Base-by-base conservation (phyloP, 2,329 filamentous ascomycete genomes). In the Aureobasidium sp. region DNA sequence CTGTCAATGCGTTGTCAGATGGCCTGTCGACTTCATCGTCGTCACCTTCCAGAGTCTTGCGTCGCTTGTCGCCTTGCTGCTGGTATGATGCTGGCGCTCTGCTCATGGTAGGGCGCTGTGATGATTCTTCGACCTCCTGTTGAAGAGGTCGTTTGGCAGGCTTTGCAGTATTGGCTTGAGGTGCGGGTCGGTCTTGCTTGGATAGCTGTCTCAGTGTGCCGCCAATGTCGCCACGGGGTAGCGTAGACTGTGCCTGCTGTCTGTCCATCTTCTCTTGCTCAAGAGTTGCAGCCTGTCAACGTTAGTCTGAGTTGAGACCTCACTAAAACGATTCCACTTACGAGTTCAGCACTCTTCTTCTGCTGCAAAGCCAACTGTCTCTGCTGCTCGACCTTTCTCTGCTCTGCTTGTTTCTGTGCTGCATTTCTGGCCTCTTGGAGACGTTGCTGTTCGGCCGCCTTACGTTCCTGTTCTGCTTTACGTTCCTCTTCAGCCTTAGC, bases 61-160 rank as follows among this genome's bases (percentile, higher is more conserved):
- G 84, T 62, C 91, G 84, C 78, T 96, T 97, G 26, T 83, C 80
- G 58, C 96, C 90, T 66, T 83, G 77, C 70, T 89, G 84, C 67
- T 89, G 87, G 10, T 72, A 77, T 4, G 74, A 72, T 20, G 75
- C 68, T 34, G 68, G 69, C 29, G 83, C 79, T n/a, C 84, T 80
- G 17, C 82, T 82, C 37, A 80, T 79, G 48, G 85, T 82, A 48
- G 83, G 80, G 20, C 80, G 75, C 57, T 78, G 78, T 23, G 78
- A 74, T 39, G 78, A 76, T 41, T 86, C 82, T 20, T 86, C 83
- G 41, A 81, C 82, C 7, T 82, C 78, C 41, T 89, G 84, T n/a
- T 87, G 86, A 57, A 91, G 79, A 12, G 85, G 82, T 65, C 92
- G 84, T 78, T 97, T 97, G 2, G 85, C 78, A 12, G 86, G 80